A percentile compares a stretch with the other conserved stretches of the same genome.
Conservation (phyloP, 768 basidiomycete species). For the Russula dissimulans region DNA sequence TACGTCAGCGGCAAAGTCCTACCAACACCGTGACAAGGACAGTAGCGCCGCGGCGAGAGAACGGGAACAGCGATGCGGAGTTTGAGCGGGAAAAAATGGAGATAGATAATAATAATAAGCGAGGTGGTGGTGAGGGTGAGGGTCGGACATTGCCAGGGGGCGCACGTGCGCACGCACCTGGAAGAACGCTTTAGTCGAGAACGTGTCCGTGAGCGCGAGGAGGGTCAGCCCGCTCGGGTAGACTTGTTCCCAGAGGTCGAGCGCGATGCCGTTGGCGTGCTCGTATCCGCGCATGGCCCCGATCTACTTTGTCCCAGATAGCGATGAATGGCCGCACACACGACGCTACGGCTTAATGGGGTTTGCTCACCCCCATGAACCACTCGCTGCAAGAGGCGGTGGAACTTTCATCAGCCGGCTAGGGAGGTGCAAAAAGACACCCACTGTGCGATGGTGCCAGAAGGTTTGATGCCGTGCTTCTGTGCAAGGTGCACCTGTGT, state of each 20-base stretch:
- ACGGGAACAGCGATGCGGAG: not conserved
- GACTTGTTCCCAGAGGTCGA: slow-evolving; percentile 82
- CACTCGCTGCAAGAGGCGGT: slow-evolving; percentile 51
- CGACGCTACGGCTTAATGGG: too few relatives aligned
- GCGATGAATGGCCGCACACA: too few relatives aligned
- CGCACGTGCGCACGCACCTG: slow-evolving; percentile 34
- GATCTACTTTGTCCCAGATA: slow-evolving; percentile 36
- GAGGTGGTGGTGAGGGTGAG: not conserved
- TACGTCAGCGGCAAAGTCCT: slow-evolving; percentile 53
- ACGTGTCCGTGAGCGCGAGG: slow-evolving; percentile 91
- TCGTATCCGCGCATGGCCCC: slow-evolving; percentile 82
- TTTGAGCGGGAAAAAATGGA: not conserved
- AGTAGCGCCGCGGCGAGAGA: too few relatives aligned
- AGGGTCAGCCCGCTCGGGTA: slow-evolving; percentile 44
- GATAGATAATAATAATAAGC: too few relatives aligned
- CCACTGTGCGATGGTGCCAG: slow-evolving; percentile 84
- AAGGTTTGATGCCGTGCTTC: slow-evolving; percentile 52
- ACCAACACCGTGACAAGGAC: too few relatives aligned
- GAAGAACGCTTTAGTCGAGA: slow-evolving; percentile 82
- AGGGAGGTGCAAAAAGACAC: slow-evolving; percentile 24
- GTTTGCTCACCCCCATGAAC: slow-evolving; percentile 73
- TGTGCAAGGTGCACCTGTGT: slow-evolving; percentile 74
- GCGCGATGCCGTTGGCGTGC: slow-evolving; percentile 57
- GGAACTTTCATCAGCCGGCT: not conserved
- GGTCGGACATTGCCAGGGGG: not conserved